phyloP scores from a whole-genome alignment of 139 green algal species.

The Closterium sp. region DNA sequence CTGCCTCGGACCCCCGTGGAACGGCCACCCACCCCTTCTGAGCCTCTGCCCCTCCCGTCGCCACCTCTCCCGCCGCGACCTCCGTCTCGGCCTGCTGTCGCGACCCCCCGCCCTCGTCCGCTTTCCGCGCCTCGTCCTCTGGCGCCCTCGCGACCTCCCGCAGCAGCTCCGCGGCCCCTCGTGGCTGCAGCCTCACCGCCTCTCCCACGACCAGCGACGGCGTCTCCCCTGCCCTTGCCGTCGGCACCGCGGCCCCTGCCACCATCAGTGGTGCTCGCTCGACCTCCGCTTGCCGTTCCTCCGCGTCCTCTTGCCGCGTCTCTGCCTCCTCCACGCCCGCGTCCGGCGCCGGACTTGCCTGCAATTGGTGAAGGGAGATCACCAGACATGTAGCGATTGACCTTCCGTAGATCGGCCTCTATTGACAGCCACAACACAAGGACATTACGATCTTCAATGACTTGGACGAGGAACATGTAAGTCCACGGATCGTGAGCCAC shows the following conservation, averaged over 20 bases:
- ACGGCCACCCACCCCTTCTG: neutral
- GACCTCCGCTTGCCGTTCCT: neutral
- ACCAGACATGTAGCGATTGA: neutral
- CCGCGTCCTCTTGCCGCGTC: neutral
- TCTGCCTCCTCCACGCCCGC: neutral
- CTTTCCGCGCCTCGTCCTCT: slow-evolving; percentile 6
- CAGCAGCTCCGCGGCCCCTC: neutral
- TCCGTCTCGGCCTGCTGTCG: neutral
- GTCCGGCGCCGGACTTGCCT: neutral
- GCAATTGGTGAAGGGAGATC: neutral
- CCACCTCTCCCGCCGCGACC: neutral
- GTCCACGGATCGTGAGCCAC: neutral
- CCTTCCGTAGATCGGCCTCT: neutral
- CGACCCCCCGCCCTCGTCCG: neutral
- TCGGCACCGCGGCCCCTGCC: neutral
- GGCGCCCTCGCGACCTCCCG: neutral
- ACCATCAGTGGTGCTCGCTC: neutral
- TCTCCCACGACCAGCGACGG: neutral
- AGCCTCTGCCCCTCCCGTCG: neutral
- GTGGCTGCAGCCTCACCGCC: neutral
- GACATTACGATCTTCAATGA: neutral
- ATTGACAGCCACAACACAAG: neutral
- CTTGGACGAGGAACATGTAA: neutral
- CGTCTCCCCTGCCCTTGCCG: neutral
- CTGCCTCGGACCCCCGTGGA: neutral